Evolutionary conservation across 2,329 filamentous ascomycete genomes (phyloP).

Genomic region (Huntiella omanensis): DNA sequence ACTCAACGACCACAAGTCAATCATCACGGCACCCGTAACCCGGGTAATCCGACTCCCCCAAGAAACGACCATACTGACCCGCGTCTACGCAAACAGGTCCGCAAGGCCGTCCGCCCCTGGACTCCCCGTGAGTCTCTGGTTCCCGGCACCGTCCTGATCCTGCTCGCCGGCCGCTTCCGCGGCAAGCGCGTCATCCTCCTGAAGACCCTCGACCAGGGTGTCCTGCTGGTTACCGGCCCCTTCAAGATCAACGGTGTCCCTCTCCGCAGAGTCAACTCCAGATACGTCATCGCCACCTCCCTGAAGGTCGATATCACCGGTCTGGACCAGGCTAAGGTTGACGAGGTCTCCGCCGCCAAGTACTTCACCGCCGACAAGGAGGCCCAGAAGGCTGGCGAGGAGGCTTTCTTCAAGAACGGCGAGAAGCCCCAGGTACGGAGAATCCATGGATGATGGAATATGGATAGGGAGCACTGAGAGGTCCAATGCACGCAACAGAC

Average conservation of each 20-base stretch:
- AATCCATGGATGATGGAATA: not conserved
- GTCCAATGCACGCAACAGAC: no score
- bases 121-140: constrained; percentile 75
- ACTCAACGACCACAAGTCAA: no score
- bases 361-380: constrained; percentile 96
- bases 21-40: no score
- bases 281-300: constrained; percentile 84
- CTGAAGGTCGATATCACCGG: constrained; percentile 69
- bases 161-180: constrained; percentile 97
- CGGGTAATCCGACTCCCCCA: no score
- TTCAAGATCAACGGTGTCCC: constrained; percentile 99
- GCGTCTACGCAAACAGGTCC: constrained; percentile 41
- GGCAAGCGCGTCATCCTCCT: constrained; percentile 99
- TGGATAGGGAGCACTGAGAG: not conserved
- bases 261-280: constrained; percentile 80
- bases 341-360: constrained; percentile 53
- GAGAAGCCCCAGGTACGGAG: constrained; percentile 83
- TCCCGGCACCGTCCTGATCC: constrained; percentile 92
- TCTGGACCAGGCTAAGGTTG: constrained; percentile 79
- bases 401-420: constrained; percentile 98
- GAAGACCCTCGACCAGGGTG: constrained; percentile 92
- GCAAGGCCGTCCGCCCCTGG: constrained; percentile 81
- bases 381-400: constrained; percentile 90
- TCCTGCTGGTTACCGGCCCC: constrained; percentile 95
- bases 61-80: constrained; percentile 6